phyloP scores from a whole-genome alignment of 2,329 filamentous ascomycete species.

The Plenodomus tracheiphilus region DNA sequence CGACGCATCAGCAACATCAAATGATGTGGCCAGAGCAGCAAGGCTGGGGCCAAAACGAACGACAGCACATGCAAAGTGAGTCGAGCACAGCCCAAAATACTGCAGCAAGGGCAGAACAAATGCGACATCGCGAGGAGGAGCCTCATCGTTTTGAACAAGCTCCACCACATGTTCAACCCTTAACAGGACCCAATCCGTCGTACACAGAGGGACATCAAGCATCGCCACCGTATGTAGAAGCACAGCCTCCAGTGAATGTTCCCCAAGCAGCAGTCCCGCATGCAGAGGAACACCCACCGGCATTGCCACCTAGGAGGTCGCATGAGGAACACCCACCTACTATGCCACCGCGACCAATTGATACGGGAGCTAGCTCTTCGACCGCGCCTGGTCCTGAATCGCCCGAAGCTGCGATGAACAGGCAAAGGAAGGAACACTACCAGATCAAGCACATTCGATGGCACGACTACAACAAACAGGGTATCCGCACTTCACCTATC shows the following conservation, averaged over 20 bases:
- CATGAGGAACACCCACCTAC: constrained; percentile 39
- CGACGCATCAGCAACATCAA: constrained; percentile 15
- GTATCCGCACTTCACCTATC: constrained; percentile 80
- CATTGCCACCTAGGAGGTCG: constrained; percentile 36
- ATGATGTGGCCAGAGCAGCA: constrained; percentile 39
- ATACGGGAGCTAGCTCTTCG: constrained; percentile 21
- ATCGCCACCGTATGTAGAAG: constrained; percentile 4
- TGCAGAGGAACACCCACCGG: constrained; percentile 33
- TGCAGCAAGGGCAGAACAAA: constrained; percentile 23
- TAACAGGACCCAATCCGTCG: neutral
- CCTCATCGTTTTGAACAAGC: constrained; percentile 27
- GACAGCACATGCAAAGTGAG: constrained; percentile 28
- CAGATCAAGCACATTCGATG: constrained; percentile 90
- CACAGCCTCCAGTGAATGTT: constrained; percentile 1
- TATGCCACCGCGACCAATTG: constrained; percentile 40
- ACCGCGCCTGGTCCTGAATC: constrained; percentile 40
- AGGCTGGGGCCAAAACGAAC: constrained; percentile 31
- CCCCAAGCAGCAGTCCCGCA: neutral
- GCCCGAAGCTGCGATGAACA: constrained; percentile 44
- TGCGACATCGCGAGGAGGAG: constrained; percentile 31
- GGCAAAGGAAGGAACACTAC: constrained; percentile 74
- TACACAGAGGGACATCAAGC: neutral
- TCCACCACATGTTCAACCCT: neutral
- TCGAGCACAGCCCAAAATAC: constrained; percentile 20
- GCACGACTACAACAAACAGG: constrained; percentile 65